Evolutionary conservation across 2,329 filamentous ascomycete genomes (phyloP), one percentile per base, ranked within the genome.

Genomic region (Stachybotrys chartarum): DNA sequence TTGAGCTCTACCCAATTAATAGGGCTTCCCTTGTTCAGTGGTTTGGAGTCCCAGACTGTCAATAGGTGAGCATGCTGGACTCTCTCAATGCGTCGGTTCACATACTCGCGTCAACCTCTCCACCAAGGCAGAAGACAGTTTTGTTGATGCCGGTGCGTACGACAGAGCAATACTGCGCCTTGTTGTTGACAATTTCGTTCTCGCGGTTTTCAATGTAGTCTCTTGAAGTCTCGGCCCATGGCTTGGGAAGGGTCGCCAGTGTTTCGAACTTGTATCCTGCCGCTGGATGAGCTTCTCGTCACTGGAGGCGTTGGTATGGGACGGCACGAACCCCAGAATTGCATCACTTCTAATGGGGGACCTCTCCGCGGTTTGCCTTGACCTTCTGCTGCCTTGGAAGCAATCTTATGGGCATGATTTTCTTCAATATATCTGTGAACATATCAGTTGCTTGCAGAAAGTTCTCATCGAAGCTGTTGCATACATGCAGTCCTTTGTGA

Each of bases 231-330:
- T 87, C 82, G 54, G 81, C 85, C 85, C 92, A 97, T 1, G 87
- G 81, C 3, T 79, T 74, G 3, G 90, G 86, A 5, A 97, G 74
- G 2, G 94, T 86, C 7, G 86, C 85, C 1, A 99, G 72, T 0
- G 90, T 88, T 71, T 99, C 94, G 65, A 99, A 99, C 69, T 99
- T 99, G 76, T 99, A 99, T 42, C 93, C 90, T 93, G 60, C 7
- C 12, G 11, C 3, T 3, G 5, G 14, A 17, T 30, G 31, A 56
- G 32, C 6, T 46, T 16, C 3, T 17, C 1, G 35, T 42, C 35
- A 47, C 17, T 12, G 12, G 5, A 3, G 12, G 6, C 12, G 10
- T 24, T 24, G 24, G 2, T 11, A 30, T 7, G 24, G 44, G 8
- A 45, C n/a, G 16, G 8, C 7, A 7, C 30, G 42, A 7, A 91